Percentiles rank a stretch among this genome's conserved stretches.
These are phyloP conservation scores for Pestalotiopsis sp. DNA, from an alignment of 2,329 filamentous ascomycete species.

Conservation along the genomic window DNA sequence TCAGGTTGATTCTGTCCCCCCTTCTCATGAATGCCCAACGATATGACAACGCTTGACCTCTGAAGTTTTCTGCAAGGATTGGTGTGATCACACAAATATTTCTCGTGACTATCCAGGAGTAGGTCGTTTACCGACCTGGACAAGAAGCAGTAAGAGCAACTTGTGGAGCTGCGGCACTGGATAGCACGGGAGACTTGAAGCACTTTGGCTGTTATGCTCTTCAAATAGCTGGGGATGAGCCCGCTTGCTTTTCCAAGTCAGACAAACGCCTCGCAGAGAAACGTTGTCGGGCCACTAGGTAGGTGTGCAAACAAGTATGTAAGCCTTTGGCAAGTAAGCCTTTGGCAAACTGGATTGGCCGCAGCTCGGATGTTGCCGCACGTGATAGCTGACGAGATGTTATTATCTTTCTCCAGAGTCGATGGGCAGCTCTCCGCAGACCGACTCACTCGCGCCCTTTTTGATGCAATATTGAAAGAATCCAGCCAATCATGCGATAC, in stretches of 20 bases:
- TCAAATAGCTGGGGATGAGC: too few relatives aligned
- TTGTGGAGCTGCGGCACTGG: too few relatives aligned
- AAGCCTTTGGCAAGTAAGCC: too few relatives aligned
- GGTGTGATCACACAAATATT: neutral
- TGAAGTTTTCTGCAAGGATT: neutral
- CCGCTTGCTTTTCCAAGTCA: too few relatives aligned
- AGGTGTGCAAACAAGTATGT: too few relatives aligned
- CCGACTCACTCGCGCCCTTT: neutral
- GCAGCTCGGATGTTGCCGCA: slow-evolving; percentile 1
- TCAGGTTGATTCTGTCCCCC: slow-evolving; percentile 25
- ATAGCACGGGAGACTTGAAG: too few relatives aligned
- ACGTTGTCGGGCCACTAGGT: too few relatives aligned
- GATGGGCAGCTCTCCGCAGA: neutral
- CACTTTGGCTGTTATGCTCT: too few relatives aligned
- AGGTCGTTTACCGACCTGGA: too few relatives aligned
- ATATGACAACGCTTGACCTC: neutral
- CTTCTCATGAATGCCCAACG: neutral
- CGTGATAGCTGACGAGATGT: slow-evolving; percentile 5
- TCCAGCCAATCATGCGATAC: slow-evolving; percentile 4
- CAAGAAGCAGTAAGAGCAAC: too few relatives aligned
- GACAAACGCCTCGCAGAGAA: too few relatives aligned
- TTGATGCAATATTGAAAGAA: neutral
- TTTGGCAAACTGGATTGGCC: too few relatives aligned
- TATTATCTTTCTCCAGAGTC: neutral
- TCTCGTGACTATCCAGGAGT: neutral